Conservation (phyloP, 2,329 filamentous ascomycete genomes). For the Trichoderma guizhouense region DNA sequence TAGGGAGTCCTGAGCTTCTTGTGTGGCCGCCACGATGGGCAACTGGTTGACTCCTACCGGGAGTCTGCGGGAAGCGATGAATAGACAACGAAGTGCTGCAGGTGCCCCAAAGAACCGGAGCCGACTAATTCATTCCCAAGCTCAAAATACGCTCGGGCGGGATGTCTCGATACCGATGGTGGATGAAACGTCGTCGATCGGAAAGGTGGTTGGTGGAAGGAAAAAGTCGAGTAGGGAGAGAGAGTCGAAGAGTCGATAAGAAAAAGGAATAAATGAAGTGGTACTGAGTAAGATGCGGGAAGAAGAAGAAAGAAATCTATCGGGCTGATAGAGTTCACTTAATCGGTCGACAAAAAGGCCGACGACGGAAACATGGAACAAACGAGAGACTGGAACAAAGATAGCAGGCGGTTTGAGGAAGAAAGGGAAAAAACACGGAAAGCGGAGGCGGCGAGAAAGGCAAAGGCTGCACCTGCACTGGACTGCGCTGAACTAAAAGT, state of each 20-base stretch:
- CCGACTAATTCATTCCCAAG: slow-evolving; percentile 13
- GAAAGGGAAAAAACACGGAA: not conserved
- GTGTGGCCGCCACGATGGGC: slow-evolving; percentile 39
- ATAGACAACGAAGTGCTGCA: not conserved
- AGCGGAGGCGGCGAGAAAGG: not conserved
- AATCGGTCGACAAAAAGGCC: slow-evolving; percentile 3
- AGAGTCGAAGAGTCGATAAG: not conserved
- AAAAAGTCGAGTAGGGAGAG: not conserved
- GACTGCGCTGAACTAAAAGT: not conserved
- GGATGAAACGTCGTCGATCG: slow-evolving; percentile 1
- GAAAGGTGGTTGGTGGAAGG: not conserved
- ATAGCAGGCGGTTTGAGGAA: not conserved
- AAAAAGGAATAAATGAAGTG: not conserved
- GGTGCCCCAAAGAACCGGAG: not conserved
- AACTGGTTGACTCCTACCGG: slow-evolving; percentile 34
- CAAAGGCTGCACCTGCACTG: too few species aligned
- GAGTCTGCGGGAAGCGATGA: slow-evolving; percentile 29
- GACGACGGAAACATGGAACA: slow-evolving; percentile 6
- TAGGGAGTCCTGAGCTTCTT: slow-evolving; percentile 41
- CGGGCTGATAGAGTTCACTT: slow-evolving; percentile 6
- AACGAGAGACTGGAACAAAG: slow-evolving; percentile 18
- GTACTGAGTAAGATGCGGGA: not conserved
- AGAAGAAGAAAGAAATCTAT: slow-evolving; percentile 6
- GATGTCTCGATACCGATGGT: not conserved
- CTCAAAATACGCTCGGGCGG: not conserved